Percentiles rank a stretch among this genome's conserved stretches.
phyloP scores from a whole-genome alignment of 805 yeast genomes.

The Lipomyces japonicus region DNA sequence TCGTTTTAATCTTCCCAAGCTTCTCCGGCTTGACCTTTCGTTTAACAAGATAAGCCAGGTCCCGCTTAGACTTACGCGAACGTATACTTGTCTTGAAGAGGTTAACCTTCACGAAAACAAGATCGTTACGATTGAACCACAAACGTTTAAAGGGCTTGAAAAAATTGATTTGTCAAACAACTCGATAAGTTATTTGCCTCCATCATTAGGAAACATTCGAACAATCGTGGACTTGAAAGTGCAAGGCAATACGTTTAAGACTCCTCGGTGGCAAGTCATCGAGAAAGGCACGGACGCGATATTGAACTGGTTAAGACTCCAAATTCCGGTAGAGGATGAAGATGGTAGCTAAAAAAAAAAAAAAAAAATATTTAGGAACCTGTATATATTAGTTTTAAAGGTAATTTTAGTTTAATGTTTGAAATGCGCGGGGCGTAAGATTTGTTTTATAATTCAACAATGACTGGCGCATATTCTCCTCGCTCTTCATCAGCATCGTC shows the following conservation, averaged over 20 bases:
- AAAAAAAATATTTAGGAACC: neutral
- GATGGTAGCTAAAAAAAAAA: neutral
- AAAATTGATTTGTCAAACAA: constrained; percentile 25
- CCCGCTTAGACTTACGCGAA: constrained; percentile 14
- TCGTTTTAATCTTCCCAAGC: constrained; percentile 13
- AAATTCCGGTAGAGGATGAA: constrained; percentile 16
- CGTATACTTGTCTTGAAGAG: constrained; percentile 23
- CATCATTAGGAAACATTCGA: constrained; percentile 19
- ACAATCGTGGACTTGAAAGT: constrained; percentile 24
- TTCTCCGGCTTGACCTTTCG: constrained; percentile 17
- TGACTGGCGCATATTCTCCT: constrained; percentile 31
- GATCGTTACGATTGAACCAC: constrained; percentile 15
- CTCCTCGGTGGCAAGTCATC: constrained; percentile 24
- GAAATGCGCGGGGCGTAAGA: neutral
- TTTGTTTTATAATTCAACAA: constrained; percentile 25
- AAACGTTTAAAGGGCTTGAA: constrained; percentile 19
- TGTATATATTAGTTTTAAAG: neutral
- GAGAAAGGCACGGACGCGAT: constrained; percentile 27
- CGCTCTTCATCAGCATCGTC: constrained; percentile 28
- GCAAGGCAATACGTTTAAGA: constrained; percentile 23
- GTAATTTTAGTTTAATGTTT: constrained; percentile 1
- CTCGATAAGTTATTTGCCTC: constrained; percentile 22
- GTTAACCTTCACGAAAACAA: constrained; percentile 24
- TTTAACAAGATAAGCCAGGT: constrained; percentile 20
- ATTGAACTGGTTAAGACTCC: constrained; percentile 23